Evolutionary conservation across 2,329 filamentous ascomycete genomes (phyloP).

Genomic region (Huntiella omanensis): DNA sequence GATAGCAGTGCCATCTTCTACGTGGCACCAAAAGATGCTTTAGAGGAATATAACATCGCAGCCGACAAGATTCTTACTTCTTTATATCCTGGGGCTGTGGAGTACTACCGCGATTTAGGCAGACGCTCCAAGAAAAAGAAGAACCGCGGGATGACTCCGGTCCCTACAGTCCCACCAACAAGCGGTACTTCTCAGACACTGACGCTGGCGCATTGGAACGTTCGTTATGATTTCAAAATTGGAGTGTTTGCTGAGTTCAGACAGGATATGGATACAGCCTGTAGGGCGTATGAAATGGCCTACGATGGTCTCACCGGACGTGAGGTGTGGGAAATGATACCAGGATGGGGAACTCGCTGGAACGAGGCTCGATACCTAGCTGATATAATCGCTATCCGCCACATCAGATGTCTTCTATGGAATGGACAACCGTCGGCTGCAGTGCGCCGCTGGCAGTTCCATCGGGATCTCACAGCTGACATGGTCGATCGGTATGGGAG

Average conservation of each 20-base stretch:
- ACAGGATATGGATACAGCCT: constrained; percentile 75
- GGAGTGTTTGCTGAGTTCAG: constrained; percentile 83
- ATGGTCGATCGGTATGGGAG: constrained; percentile 69
- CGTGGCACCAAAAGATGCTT: constrained; percentile 53
- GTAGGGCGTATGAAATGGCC: constrained; percentile 70
- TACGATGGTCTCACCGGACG: constrained; percentile 67
- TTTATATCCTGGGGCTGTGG: constrained; percentile 55
- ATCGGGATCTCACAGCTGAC: constrained; percentile 54
- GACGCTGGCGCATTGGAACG: constrained; percentile 76
- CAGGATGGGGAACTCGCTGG: constrained; percentile 78
- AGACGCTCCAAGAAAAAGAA: constrained; percentile 82
- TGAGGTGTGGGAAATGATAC: constrained; percentile 74
- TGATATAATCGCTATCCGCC: constrained; percentile 63
- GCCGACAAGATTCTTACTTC: constrained; percentile 53
- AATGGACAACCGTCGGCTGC: constrained; percentile 60
- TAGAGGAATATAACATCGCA: constrained; percentile 53
- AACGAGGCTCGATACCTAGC: constrained; percentile 80
- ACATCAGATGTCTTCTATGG: constrained; percentile 69
- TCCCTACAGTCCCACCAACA: constrained; percentile 66
- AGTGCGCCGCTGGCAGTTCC: constrained; percentile 60
- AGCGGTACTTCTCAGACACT: constrained; percentile 69
- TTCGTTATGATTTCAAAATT: constrained; percentile 87
- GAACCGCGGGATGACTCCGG: constrained; percentile 56
- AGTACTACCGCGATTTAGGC: constrained; percentile 89
- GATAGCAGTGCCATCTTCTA: constrained; percentile 78